Base-by-base conservation (phyloP, 1,284 basidiomycete genomes). In the Ceratobasidium theobromae region DNA sequence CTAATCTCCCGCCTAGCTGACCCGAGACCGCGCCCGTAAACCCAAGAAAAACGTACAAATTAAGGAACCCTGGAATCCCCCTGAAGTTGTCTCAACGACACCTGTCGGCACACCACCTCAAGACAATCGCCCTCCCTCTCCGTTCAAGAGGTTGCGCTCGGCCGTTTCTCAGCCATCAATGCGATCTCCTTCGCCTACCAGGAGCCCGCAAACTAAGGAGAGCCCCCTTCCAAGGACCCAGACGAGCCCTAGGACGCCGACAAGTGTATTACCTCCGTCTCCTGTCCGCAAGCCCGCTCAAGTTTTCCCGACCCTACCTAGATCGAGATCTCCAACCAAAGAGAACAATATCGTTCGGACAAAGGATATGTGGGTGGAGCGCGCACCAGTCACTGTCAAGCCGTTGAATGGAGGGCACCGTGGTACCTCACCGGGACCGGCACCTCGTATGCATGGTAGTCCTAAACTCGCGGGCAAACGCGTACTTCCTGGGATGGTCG, bases 401-500 rank as follows among this genome's bases (percentile, higher is more conserved):
- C n/a, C 58, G 40, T 21, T 48, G 32, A 5, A 35, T 38, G 18
- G 49, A 21, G 55, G 0, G n/a, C 25, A 46, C 21, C 23, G 57
- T 28, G 48, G 27, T 27, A n/a, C n/a, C 21, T 33, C 52, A 33
- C 18, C 45, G 21, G 40, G 55, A 4, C 25, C 43, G 9, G 30
- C 28, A 6, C 18, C 41, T 21, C 18, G 25, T 30, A 3, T 33
- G n/a, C 9, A 27, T 46, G n/a, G 40, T 60, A 48, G 58, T 1
- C 58, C 58, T 9, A 64, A 33, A 11, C 23, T 64, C 45, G 58
- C 52, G 18, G 58, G 58, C 18, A 77, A 77, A 12, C 75, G 74
- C 30, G 75, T 80, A 2, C 74, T 82, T 30, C 79, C 80, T 35
- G 78, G 78, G 30, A 72, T 79, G 67, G 71, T 74, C 23, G 68